Percentiles rank a stretch among this genome's conserved stretches.
phyloP scores from a whole-genome alignment of 768 basidiomycete genomes.

The Chalciporus chontae region DNA sequence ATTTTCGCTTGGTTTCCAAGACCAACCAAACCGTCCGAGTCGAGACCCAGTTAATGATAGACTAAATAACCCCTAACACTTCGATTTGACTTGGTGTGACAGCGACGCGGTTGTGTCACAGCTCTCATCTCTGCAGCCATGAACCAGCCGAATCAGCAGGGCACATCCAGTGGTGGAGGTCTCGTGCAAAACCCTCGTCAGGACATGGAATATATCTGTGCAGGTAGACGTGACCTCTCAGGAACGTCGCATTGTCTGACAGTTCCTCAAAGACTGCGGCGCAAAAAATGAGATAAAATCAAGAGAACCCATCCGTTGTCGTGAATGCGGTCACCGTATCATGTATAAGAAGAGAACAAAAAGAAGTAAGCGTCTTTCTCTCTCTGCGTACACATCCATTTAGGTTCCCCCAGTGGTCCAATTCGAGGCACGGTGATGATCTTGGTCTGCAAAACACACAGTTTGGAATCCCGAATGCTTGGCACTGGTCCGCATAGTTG shows the following conservation, averaged over 20 bases:
- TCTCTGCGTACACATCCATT: neutral
- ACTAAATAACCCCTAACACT: too few species aligned
- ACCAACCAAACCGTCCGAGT: too few species aligned
- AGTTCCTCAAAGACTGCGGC: conserved; percentile 67
- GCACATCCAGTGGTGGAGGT: conserved; percentile 31
- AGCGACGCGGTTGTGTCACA: neutral
- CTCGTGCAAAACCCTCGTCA: conserved; percentile 41
- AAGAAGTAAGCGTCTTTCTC: conserved; percentile 61
- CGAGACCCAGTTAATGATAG: too few species aligned
- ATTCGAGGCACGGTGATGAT: conserved; percentile 30
- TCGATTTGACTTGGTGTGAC: too few species aligned
- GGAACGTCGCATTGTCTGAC: conserved; percentile 11
- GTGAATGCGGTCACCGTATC: conserved; percentile 96
- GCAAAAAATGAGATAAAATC: conserved; percentile 89
- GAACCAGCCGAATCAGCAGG: conserved; percentile 36
- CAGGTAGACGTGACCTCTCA: conserved; percentile 48
- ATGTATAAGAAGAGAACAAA: conserved; percentile 98
- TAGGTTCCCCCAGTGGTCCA: conserved; percentile 28
- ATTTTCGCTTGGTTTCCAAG: too few species aligned
- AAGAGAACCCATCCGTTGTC: conserved; percentile 90
- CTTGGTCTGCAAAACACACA: neutral
- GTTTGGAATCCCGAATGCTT: neutral
- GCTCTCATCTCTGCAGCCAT: conserved; percentile 25
- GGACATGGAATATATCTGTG: conserved; percentile 86
- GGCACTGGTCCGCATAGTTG: neutral